These are phyloP conservation scores for Mesotaenium endlicherianum DNA, from an alignment of 139 green algal genomes.

Conservation along the genomic window DNA sequence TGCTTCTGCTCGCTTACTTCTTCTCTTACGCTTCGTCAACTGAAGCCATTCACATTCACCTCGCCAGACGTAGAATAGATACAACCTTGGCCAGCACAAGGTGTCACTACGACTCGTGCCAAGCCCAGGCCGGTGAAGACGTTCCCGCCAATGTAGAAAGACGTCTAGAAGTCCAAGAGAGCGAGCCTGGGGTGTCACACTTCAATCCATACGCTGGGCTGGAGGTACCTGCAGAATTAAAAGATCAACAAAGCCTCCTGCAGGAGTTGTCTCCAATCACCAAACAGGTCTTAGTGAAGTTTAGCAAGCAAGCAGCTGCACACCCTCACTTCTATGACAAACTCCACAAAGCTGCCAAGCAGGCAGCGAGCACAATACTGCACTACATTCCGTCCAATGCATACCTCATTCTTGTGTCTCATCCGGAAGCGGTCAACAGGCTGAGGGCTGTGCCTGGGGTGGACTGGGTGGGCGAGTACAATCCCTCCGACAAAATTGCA, in stretches of 20 bases:
- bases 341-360: neutral
- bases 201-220: neutral
- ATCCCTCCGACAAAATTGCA: neutral
- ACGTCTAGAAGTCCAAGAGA: neutral
- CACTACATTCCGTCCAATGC: neutral
- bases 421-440: neutral
- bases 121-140: neutral
- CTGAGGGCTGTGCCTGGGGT: neutral
- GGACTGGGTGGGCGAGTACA: neutral
- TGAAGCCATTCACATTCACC: no score
- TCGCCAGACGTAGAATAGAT: no score
- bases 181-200: neutral
- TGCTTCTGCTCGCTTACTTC: no score
- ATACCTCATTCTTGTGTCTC: neutral
- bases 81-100: neutral
- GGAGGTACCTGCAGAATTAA: neutral
- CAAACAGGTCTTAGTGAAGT: slow-evolving; percentile 8
- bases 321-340: neutral
- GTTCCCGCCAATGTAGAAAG: neutral
- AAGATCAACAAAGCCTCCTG: neutral
- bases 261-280: neutral
- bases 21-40: no score
- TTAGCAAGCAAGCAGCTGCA: neutral
- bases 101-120: neutral
- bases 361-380: neutral